phyloP scores from a whole-genome alignment of 2,329 filamentous ascomycete species.

The Fusarium sp. region DNA sequence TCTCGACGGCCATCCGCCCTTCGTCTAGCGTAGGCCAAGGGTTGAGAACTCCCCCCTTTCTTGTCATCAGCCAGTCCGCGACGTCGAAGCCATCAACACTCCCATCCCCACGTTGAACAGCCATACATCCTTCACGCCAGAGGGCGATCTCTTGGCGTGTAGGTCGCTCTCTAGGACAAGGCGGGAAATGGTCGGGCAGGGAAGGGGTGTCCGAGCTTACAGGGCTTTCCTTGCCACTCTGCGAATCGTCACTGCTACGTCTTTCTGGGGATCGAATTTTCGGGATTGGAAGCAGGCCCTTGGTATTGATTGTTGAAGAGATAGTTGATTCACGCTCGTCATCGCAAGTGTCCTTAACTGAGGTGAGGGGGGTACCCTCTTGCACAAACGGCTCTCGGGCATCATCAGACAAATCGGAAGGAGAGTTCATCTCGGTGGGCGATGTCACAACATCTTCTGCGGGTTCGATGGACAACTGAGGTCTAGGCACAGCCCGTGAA shows the following conservation, averaged over 20 bases:
- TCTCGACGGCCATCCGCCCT: conserved; percentile 19
- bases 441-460: not conserved
- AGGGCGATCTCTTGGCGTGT: conserved; percentile 8
- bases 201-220: not conserved
- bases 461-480: not conserved
- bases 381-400: not conserved
- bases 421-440: not conserved
- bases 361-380: not conserved
- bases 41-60: conserved; percentile 31
- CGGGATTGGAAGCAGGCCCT: not conserved
- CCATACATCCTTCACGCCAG: conserved; percentile 34
- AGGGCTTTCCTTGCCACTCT: not conserved
- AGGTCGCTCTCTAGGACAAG: conserved; percentile 16
- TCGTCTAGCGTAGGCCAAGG: conserved; percentile 36
- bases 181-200: conserved; percentile 24
- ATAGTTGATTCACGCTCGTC: conserved; percentile 6
- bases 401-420: not conserved
- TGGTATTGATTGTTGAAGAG: not conserved
- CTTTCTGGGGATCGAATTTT: not conserved
- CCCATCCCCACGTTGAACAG: conserved; percentile 26
- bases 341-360: not conserved
- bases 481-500: not conserved
- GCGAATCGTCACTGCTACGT: conserved; percentile 15
- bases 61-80: conserved; percentile 34
- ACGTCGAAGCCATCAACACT: conserved; percentile 32